phyloP scores from a whole-genome alignment of 1,139 yeast genomes.

The Yarrowia galli region DNA sequence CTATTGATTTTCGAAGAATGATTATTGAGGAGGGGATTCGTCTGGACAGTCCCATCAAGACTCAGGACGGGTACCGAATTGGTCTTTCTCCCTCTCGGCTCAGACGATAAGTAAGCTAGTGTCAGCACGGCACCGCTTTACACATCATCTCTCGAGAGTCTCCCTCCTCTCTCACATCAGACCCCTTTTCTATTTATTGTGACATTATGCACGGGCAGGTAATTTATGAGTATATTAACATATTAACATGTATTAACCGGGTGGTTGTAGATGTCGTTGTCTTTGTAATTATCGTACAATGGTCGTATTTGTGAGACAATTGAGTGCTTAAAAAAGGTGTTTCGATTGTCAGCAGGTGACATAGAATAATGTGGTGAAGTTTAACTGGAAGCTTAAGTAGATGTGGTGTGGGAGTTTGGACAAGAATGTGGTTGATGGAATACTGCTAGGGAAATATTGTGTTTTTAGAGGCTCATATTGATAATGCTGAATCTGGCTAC shows the following conservation, averaged over 20 bases:
- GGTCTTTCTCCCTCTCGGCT: slow-evolving; percentile 28
- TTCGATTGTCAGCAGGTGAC: too few relatives aligned
- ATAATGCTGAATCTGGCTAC: too few relatives aligned
- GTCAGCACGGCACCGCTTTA: background rate
- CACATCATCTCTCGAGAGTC: background rate
- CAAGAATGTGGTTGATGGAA: too few relatives aligned
- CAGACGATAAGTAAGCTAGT: background rate
- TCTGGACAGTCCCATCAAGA: slow-evolving; percentile 37
- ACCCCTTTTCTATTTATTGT: slow-evolving; percentile 36
- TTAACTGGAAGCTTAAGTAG: too few relatives aligned
- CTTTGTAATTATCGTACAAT: too few relatives aligned
- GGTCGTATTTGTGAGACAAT: slow-evolving; percentile 6
- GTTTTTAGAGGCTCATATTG: too few relatives aligned
- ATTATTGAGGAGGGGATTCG: slow-evolving; percentile 35
- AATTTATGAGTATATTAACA: slow-evolving; percentile 34
- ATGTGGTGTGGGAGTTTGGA: background rate
- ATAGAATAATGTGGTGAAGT: too few relatives aligned
- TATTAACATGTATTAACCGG: background rate
- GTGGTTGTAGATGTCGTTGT: background rate
- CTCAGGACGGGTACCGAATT: slow-evolving; percentile 28
- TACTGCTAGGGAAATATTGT: too few relatives aligned
- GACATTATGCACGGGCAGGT: slow-evolving; percentile 35
- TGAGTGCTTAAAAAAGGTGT: background rate
- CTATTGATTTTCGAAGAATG: slow-evolving; percentile 39
- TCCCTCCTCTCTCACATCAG: slow-evolving; percentile 2